A percentile compares a stretch with the other conserved stretches of the same genome.
Evolutionary conservation across 208 protist genomes (phyloP).

Genomic region (Entamoeba invadens): DNA sequence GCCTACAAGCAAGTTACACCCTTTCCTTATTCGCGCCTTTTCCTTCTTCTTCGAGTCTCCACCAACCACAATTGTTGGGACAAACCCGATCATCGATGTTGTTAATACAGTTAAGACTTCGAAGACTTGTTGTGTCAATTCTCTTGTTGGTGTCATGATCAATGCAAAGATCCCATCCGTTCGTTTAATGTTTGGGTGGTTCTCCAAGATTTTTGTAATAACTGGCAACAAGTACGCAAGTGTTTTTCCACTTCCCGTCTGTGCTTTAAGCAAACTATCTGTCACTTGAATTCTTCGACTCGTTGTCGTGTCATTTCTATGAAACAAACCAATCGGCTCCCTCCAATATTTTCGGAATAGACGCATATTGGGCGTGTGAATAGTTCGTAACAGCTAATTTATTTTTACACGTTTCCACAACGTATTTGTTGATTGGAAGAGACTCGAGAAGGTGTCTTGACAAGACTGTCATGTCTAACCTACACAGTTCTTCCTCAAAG

Average conservation of each 20-base stretch:
- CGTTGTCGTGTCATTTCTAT: neutral
- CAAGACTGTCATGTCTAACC: neutral
- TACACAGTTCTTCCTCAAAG: no score
- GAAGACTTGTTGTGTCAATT: constrained; percentile 48
- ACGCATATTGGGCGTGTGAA: neutral
- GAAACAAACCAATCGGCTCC: no score
- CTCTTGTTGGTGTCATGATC: neutral
- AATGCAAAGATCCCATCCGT: neutral
- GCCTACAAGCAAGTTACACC: constrained; percentile 15
- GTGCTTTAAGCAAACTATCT: neutral
- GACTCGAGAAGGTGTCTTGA: neutral
- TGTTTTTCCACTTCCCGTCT: constrained; percentile 21
- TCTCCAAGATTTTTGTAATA: neutral
- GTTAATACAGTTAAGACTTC: constrained; percentile 40
- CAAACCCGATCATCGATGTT: constrained; percentile 1
- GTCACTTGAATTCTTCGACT: neutral
- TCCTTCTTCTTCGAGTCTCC: neutral
- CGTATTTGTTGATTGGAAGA: neutral
- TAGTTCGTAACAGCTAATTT: neutral
- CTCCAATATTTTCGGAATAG: neutral
- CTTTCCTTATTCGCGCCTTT: neutral
- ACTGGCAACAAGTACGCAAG: constrained; percentile 16
- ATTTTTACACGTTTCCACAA: neutral
- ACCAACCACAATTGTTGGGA: constrained; percentile 3
- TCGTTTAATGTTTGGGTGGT: neutral